These are phyloP conservation scores for Colletotrichum agaves DNA, from an alignment of 2,329 filamentous ascomycete genomes.

Conservation along the genomic window DNA sequence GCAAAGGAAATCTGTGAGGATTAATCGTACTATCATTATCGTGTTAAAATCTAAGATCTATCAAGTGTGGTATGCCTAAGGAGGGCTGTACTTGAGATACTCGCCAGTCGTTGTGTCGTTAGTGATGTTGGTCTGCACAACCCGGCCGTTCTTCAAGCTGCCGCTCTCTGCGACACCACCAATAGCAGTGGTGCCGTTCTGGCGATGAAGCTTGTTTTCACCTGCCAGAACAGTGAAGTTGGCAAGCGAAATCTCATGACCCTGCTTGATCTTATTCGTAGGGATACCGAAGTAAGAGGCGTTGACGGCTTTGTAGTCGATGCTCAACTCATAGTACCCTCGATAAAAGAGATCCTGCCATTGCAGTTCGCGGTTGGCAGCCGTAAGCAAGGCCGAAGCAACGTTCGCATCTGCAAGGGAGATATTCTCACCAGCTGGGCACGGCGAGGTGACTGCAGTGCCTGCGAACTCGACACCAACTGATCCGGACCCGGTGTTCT, in stretches of 20 bases:
- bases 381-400: conserved; percentile 12
- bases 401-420: conserved; percentile 2
- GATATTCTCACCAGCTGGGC: conserved; percentile 16
- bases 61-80: background rate
- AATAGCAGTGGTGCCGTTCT: conserved; percentile 44
- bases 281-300: conserved; percentile 69
- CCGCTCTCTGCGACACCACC: conserved; percentile 63
- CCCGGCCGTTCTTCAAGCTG: conserved; percentile 60
- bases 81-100: conserved; percentile 21
- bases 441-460: conserved; percentile 62
- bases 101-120: conserved; percentile 41
- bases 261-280: conserved; percentile 67
- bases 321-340: conserved; percentile 75
- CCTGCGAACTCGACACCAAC: conserved; percentile 75
- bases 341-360: conserved; percentile 81
- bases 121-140: conserved; percentile 62
- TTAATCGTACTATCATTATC: background rate
- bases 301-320: conserved; percentile 66
- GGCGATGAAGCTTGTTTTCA: conserved; percentile 65
- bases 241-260: conserved; percentile 72
- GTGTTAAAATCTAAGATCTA: background rate
- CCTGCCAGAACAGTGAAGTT: conserved; percentile 75
- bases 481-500: conserved; percentile 62
- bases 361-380: conserved; percentile 70
- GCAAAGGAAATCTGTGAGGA: background rate